phyloP scores from a whole-genome alignment of 352 stramenopile genomes.

The Poterioochromonas sp. region DNA sequence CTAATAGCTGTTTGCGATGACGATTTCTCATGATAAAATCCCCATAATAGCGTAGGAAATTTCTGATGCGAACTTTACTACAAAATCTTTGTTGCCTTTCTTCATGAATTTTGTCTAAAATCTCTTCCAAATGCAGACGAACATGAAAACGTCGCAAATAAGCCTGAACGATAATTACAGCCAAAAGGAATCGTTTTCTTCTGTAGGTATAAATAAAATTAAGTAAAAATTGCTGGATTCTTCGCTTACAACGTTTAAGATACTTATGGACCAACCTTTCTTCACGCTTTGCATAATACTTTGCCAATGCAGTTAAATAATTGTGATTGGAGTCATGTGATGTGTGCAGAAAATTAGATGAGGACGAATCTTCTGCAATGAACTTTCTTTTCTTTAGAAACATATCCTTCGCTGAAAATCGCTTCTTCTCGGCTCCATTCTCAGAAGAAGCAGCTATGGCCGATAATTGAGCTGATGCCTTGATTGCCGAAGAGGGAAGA shows the following conservation, averaged over 20 bases:
- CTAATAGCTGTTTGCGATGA: background rate
- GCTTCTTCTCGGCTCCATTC: background rate
- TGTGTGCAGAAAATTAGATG: too few relatives aligned
- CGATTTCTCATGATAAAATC: background rate
- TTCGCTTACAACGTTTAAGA: background rate
- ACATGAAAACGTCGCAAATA: background rate
- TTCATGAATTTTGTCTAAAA: background rate
- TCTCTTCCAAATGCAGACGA: background rate
- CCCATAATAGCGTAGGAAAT: background rate
- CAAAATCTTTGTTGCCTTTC: background rate
- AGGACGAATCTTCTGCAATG: too few relatives aligned
- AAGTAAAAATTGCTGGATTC: background rate
- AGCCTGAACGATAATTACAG: conserved; percentile 2
- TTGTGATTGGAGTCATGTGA: background rate
- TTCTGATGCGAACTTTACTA: background rate
- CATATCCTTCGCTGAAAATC: background rate
- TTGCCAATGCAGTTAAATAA: background rate
- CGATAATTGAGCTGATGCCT: background rate
- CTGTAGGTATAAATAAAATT: background rate
- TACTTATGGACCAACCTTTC: background rate
- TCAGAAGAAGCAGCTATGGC: background rate
- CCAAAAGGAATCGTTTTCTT: background rate
- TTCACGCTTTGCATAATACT: background rate
- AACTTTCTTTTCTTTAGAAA: too few relatives aligned
- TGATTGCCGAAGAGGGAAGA: background rate